Evolutionary conservation across 2,329 filamentous ascomycete genomes (phyloP), one percentile per base, ranked within the genome.

Genomic region (Hymenoscyphus scutula): DNA sequence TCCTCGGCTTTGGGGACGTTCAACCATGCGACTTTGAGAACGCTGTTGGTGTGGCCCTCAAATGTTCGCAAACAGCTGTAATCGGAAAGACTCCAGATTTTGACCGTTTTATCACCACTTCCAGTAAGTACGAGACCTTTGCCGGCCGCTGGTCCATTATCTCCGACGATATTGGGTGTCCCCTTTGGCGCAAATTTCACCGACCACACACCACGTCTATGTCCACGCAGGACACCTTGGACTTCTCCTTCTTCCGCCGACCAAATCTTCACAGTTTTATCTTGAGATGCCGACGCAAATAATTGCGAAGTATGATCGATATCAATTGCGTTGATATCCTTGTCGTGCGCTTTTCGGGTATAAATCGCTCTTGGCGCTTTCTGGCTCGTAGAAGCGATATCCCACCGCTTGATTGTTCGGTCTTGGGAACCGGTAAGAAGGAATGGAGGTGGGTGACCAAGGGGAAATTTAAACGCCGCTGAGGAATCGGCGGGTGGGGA

Each of bases 181-280:
- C 89, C 84, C 62, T 86, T 84, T 1, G 93, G 93, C 5, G 92
- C 90, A 74, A 99, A 99, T 60, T 89, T 88, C 51, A 97, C 91
- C 1, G 92, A 92, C 95, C 95, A 99, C 11, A 99, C 94, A 75
- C 96, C 95, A 74, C 95, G 87, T 73, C 91, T 91, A 76, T 99
- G 96, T 1, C 96, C 96, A 60, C 91, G 87, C 19, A 99, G 84
- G 34, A 99, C 92, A 67, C 95, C 96, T 66, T 95, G 86, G 0
- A 93, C 90, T 71, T 97, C 92, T 23, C 96, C 93, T 74, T 95
- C 91, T 68, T 93, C 89, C 6, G 89, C 83, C 7, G 93, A 95
- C 90, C 94, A 99, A 63, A 99, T 95, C 78, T 98, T 99, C 68
- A 98, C 92, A 0, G 92, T 96, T 68, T 92, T 91, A 75, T 99